Conservation (phyloP, 371 early-diverging fungal genomes). For the Coemansia sp. region DNA sequence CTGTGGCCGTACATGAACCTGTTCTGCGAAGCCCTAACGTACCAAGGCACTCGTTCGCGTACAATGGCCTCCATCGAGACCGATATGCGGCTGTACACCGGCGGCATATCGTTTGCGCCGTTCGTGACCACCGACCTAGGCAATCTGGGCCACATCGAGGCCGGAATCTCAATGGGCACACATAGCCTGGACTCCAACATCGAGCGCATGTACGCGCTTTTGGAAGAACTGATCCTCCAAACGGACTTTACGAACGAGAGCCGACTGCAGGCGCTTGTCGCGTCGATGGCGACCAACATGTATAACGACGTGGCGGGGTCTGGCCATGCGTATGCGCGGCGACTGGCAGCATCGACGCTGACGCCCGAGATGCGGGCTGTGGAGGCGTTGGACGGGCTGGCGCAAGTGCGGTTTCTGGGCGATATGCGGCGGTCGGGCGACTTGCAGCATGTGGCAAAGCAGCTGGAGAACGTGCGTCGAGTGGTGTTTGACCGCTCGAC, state of each 20-base stretch:
- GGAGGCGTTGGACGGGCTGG: conserved; percentile 73
- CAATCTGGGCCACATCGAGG: conserved; percentile 41
- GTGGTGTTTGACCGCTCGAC: conserved; percentile 51
- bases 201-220: conserved; percentile 68
- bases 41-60: conserved; percentile 76
- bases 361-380: conserved; percentile 55
- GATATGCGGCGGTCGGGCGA: conserved; percentile 60
- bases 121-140: conserved; percentile 64
- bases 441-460: conserved; percentile 58
- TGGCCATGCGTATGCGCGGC: conserved; percentile 83
- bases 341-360: conserved; percentile 67
- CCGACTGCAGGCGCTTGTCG: conserved; percentile 71
- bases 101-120: conserved; percentile 75
- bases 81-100: conserved; percentile 80
- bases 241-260: conserved; percentile 76
- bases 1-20: conserved; percentile 74
- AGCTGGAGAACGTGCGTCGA: conserved; percentile 53
- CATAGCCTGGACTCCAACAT: conserved; percentile 78
- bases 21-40: conserved; percentile 76
- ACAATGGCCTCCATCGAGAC: conserved; percentile 86
- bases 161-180: conserved; percentile 46
- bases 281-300: conserved; percentile 66
- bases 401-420: conserved; percentile 79
- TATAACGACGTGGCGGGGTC: conserved; percentile 79
- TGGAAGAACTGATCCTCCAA: conserved; percentile 66